Evolutionary conservation across 805 yeast species (phyloP), one percentile per base, ranked within the genome.

Genomic region (Teunomyces lycoperdinae): DNA sequence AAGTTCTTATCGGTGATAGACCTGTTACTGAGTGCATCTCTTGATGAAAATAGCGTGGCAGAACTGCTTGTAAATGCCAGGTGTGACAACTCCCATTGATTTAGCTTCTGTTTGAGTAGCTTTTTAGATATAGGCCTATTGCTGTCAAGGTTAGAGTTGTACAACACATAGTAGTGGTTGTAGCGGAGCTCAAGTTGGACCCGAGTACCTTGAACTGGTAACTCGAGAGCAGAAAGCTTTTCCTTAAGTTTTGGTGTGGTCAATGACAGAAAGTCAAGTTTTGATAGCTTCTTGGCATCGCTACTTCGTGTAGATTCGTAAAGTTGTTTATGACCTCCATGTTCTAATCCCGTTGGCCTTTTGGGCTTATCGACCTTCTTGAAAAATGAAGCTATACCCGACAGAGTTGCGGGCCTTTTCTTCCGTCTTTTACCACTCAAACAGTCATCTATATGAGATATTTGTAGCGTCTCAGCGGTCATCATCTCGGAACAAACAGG

Each of bases 71-170:
- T 24, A 50, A 70, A 63, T 32, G 66, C 66, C 67, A 54, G 73
- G 58, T 66, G 74, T 20, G 54, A 36, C 36, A 52, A 52, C 58
- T 89, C 96, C 95, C 95, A 87, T 56, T 81, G 80, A 17, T 67
- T 62, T 33, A 91, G 70, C 44, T 77, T 77, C 45, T 76, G 79
- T 42, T 79, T 70, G 43, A 91, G 63, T 4, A 79, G 77, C 33
- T 70, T 66, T 17, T 81, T 83, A 24, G 79, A 65, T 3, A 78
- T 79, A 0, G 96, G 96, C 28, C 71, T 74, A 31, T 78, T 68
- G 5, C 90, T 78, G 59, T 89, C 96, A 38, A 83, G 76, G 58
- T 89, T 89, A 9, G 96, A 84, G 60, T 91, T 91, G 82, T 84
- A 86, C 9, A 89, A 60, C 29, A 83, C 80, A 47, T 85, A 81